A percentile compares a stretch with the other conserved stretches of the same genome.
These are phyloP conservation scores for Tylopilus subfusipes DNA, from an alignment of 768 basidiomycete species.

Conservation along the genomic window DNA sequence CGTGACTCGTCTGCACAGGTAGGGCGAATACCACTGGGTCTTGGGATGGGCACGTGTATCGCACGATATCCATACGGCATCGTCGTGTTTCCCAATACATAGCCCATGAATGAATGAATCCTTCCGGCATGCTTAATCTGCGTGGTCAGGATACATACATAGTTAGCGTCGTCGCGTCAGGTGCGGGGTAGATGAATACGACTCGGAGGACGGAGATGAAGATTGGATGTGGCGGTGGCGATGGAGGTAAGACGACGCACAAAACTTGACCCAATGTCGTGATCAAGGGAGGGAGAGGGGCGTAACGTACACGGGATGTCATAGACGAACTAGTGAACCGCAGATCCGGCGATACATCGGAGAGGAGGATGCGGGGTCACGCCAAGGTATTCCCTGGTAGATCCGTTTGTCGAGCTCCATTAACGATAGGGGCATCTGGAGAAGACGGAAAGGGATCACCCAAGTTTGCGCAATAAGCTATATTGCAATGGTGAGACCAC, in stretches of 20 bases:
- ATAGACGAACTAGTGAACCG: neutral
- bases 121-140: slow-evolving; percentile 3
- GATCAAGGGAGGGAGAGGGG: neutral
- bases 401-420: neutral
- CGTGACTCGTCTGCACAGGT: neutral
- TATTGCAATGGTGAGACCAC: too few relatives aligned
- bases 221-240: slow-evolving; percentile 1
- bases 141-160: neutral
- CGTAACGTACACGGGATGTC: neutral
- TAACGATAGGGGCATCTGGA: too few relatives aligned
- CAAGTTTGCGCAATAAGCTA: too few relatives aligned
- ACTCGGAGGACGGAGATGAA: neutral
- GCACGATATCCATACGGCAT: neutral
- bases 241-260: slow-evolving; percentile 4
- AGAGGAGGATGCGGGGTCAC: neutral
- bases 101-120: neutral
- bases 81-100: neutral
- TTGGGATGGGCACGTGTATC: slow-evolving; percentile 3
- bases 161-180: neutral
- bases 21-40: neutral
- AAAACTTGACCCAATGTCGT: neutral
- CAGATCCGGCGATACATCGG: too few relatives aligned
- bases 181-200: neutral
- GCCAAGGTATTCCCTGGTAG: neutral
- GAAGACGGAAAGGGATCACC: too few relatives aligned